Conservation (phyloP, 2,329 filamentous ascomycete species). For the Aspergillus sp. region DNA sequence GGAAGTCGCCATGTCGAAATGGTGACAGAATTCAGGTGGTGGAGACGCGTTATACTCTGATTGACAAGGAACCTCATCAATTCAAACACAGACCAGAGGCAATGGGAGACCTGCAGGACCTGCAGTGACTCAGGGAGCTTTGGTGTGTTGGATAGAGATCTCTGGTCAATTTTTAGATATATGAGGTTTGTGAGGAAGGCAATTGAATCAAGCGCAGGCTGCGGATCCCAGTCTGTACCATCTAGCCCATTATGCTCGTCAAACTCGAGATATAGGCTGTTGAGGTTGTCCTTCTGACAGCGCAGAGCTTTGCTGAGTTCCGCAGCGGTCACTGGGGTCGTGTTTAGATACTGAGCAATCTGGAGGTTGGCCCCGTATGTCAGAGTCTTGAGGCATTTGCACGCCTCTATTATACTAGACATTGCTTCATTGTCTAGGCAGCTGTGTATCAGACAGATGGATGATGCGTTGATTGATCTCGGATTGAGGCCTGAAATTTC, state of each 20-base stretch:
- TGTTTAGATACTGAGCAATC: too few species aligned
- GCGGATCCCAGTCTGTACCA: not conserved
- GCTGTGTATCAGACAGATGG: not conserved
- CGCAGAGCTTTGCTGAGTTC: not conserved
- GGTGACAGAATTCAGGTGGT: too few species aligned
- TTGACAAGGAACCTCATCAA: too few species aligned
- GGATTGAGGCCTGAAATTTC: not conserved
- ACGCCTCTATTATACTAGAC: not conserved
- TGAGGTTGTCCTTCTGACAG: conserved; percentile 3
- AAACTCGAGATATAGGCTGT: conserved; percentile 1
- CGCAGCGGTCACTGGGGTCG: not conserved
- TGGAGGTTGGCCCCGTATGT: not conserved
- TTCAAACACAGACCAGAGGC: too few species aligned
- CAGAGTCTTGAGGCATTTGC: not conserved
- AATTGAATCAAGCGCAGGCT: conserved; percentile 4
- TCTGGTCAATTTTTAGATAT: conserved; percentile 4
- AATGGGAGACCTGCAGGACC: too few species aligned
- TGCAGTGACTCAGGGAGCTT: conserved; percentile 2
- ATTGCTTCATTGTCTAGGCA: not conserved
- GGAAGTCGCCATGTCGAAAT: too few species aligned
- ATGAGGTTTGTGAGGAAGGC: conserved; percentile 1
- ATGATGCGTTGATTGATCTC: not conserved
- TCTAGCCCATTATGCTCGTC: not conserved
- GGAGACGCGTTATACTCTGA: too few species aligned
- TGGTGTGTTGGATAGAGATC: not conserved